Percentiles rank a stretch among this genome's conserved stretches.
Evolutionary conservation across 1,284 basidiomycete genomes (phyloP).

Genomic region (Ceratobasidium sp.): DNA sequence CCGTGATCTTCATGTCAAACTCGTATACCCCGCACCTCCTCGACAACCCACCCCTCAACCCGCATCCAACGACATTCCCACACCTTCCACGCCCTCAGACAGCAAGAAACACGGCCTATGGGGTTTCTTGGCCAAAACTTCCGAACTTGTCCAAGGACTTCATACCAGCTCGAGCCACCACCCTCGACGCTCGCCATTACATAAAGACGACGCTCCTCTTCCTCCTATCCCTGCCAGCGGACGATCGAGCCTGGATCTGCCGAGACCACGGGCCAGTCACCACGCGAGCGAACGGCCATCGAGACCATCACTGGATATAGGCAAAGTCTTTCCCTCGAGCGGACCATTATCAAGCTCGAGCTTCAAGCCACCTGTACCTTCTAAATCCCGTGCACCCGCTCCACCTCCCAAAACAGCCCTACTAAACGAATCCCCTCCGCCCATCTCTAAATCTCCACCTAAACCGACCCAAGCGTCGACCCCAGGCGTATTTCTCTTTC

Average conservation of each 20-base stretch:
- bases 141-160: conserved; percentile 33
- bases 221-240: not conserved
- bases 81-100: conserved; percentile 28
- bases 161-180: conserved; percentile 1
- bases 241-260: conserved; percentile 4
- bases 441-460: not conserved
- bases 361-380: not conserved
- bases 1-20: conserved; percentile 57
- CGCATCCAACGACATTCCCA: not conserved
- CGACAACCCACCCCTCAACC: not conserved
- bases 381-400: conserved; percentile 2
- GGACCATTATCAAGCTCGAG: conserved; percentile 20
- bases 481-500: conserved; percentile 7
- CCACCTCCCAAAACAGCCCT: not conserved
- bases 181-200: conserved; percentile 24
- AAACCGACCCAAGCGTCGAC: not conserved
- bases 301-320: conserved; percentile 17
- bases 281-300: conserved; percentile 5
- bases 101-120: conserved; percentile 38
- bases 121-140: conserved; percentile 36
- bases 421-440: not conserved
- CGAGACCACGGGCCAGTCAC: not conserved
- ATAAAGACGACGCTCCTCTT: conserved; percentile 11
- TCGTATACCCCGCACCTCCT: conserved; percentile 50
- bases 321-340: not conserved